Conservation (phyloP, 495 filamentous ascomycete species). For the Penicillium silybi region DNA sequence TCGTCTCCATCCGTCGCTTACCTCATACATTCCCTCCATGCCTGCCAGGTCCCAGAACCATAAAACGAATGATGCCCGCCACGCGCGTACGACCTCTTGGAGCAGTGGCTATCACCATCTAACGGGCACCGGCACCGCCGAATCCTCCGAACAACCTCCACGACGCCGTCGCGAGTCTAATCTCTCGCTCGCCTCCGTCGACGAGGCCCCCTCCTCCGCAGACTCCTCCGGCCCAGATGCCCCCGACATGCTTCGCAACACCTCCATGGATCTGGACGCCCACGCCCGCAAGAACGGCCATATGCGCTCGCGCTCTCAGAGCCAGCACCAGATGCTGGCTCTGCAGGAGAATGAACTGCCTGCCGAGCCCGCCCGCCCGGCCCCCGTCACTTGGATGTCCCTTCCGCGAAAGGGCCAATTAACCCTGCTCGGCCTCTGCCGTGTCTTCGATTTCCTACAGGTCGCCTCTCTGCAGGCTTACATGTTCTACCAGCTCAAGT, state of each 20-base stretch:
- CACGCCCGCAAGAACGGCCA: slow-evolving; percentile 24
- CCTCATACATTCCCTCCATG: slow-evolving; percentile 24
- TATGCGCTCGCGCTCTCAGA: slow-evolving; percentile 36
- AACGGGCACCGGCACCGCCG: slow-evolving; percentile 15
- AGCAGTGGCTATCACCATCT: slow-evolving; percentile 33
- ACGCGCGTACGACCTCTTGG: slow-evolving; percentile 42
- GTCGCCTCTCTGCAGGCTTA: slow-evolving; percentile 56
- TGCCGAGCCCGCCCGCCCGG: slow-evolving; percentile 20
- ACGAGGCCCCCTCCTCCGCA: slow-evolving; percentile 32
- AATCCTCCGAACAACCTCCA: slow-evolving; percentile 27
- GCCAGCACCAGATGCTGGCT: slow-evolving; percentile 23
- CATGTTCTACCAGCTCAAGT: slow-evolving; percentile 76
- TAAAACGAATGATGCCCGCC: slow-evolving; percentile 35
- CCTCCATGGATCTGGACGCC: slow-evolving; percentile 31
- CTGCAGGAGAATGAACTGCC: slow-evolving; percentile 17
- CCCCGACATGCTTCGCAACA: slow-evolving; percentile 28
- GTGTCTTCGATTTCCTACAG: slow-evolving; percentile 56
- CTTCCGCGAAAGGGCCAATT: slow-evolving; percentile 75
- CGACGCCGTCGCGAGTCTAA: slow-evolving; percentile 40
- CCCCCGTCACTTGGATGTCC: slow-evolving; percentile 59
- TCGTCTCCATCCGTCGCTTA: slow-evolving; percentile 9
- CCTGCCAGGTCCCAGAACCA: slow-evolving; percentile 21
- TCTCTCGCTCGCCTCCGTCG: slow-evolving; percentile 33
- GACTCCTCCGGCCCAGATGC: slow-evolving; percentile 21
- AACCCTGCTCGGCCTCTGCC: slow-evolving; percentile 64